These are phyloP conservation scores for Penicillium sp. DNA, from an alignment of 2,329 filamentous ascomycete species.

Conservation along the genomic window DNA sequence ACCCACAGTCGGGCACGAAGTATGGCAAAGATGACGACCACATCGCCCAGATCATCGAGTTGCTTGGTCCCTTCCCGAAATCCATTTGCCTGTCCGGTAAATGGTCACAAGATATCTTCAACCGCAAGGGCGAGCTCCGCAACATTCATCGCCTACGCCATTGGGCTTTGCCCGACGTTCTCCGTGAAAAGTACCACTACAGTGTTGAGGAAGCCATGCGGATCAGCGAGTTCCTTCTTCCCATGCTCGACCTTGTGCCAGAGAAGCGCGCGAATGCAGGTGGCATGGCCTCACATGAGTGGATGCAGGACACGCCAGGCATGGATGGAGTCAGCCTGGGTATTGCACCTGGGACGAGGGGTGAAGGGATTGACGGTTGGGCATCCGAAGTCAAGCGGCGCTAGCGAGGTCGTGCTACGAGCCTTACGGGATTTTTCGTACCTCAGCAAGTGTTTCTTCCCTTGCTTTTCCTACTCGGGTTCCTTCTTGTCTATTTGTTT, in stretches of 20 bases:
- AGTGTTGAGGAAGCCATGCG: constrained; percentile 75
- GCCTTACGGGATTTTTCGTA: constrained; percentile 6
- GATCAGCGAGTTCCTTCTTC: constrained; percentile 79
- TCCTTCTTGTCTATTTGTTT: background rate
- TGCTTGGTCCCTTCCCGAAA: constrained; percentile 91
- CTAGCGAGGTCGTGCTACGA: constrained; percentile 39
- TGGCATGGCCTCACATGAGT: constrained; percentile 85
- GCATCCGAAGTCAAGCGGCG: constrained; percentile 83
- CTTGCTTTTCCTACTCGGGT: background rate
- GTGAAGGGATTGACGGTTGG: constrained; percentile 95
- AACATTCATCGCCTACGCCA: constrained; percentile 96
- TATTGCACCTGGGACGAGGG: constrained; percentile 75
- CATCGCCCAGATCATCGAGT: constrained; percentile 97
- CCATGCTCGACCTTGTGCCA: constrained; percentile 88
- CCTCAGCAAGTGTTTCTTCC: constrained; percentile 9
- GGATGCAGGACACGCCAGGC: constrained; percentile 80
- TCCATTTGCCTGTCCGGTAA: constrained; percentile 89
- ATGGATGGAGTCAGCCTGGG: constrained; percentile 81
- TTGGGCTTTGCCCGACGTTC: constrained; percentile 90
- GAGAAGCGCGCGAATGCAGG: constrained; percentile 92
- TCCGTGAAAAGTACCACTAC: constrained; percentile 97
- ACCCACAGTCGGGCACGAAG: constrained; percentile 96
- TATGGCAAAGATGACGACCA: constrained; percentile 99
- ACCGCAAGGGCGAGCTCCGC: constrained; percentile 91
- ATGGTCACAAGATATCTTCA: constrained; percentile 99